Evolutionary conservation across 768 basidiomycete genomes (phyloP).

Genomic region (Suillus ampliporus): DNA sequence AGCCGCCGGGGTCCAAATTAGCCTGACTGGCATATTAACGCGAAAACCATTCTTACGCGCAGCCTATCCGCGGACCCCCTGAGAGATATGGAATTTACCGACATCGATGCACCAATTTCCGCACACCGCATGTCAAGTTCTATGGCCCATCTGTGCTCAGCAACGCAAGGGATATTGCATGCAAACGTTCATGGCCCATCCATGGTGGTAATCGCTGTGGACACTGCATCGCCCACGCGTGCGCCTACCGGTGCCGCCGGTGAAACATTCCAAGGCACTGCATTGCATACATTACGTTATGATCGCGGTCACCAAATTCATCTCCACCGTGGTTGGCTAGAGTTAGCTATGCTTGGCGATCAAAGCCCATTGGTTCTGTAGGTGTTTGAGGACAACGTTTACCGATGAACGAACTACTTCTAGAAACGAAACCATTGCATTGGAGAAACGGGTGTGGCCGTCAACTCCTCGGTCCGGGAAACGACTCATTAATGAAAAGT

Average conservation of each 20-base stretch:
- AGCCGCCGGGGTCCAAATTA: not conserved
- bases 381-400: not conserved
- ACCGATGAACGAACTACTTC: not conserved
- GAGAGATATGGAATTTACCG: not conserved
- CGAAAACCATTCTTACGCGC: not conserved
- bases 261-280: not conserved
- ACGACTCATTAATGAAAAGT: not conserved
- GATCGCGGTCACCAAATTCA: not conserved
- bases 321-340: not conserved
- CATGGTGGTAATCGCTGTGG: not conserved
- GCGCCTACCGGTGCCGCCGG: not conserved
- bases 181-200: not conserved
- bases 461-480: not conserved
- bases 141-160: not conserved
- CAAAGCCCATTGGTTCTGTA: not conserved
- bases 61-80: constrained; percentile 1
- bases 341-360: constrained; percentile 1
- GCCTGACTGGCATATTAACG: not conserved
- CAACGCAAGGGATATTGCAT: not conserved
- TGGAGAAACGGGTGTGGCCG: not conserved
- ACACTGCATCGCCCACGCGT: not conserved
- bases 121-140: not conserved
- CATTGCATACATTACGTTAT: not conserved
- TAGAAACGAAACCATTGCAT: not conserved
- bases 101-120: constrained; percentile 3